Evolutionary conservation across 2,329 filamentous ascomycete species (phyloP), one percentile per base, ranked within the genome.

Genomic region (Epichloe uncinata): DNA sequence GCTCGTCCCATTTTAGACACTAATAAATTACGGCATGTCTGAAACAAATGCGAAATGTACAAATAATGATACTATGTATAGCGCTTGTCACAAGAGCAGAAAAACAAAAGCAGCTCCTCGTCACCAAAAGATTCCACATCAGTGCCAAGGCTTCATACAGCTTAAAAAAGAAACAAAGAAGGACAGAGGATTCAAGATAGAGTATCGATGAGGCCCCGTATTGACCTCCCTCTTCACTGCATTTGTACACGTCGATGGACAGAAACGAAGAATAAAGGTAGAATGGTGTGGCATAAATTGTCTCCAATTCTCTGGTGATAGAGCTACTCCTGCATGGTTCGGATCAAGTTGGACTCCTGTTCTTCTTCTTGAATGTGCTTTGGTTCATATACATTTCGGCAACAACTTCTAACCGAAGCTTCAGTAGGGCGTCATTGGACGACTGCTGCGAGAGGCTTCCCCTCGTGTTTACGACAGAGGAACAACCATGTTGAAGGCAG

Each of bases 21-120:
- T 69, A 67, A 59, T 65, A 65, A 66, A 71, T 70, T 71, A 71
- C 66, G 69, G 63, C 62, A 66, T 65, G 8, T 66, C 69, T 61
- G 63, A 66, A 68, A 61, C 62, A 65, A 59, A 67, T 63, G 64
- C 65, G 58, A 61, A 61, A 63, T 62, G 57, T 57, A 60, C 60
- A 64, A 34, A 34, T 16, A 49, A 53, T 40, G 49, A 52, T 57
- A 56, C 56, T 52, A 55, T 50, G 40, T 52, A 54, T 53, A 55
- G 48, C 55, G 52, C 50, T 36, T 45, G 43, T 51, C 50, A 50
- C 53, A 49, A 48, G 38, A 50, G 49, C 48, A 48, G 34, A 42
- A 45, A 45, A 41, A 38, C 43, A 49, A 4, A 11, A 37, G 20
- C 20, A 41, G 26, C 33, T n/a, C 35, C n/a, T 34, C 33, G 20